These are phyloP conservation scores for Stephanodiscus triporus DNA, from an alignment of 108 stramenopile genomes.

Conservation along the genomic window DNA sequence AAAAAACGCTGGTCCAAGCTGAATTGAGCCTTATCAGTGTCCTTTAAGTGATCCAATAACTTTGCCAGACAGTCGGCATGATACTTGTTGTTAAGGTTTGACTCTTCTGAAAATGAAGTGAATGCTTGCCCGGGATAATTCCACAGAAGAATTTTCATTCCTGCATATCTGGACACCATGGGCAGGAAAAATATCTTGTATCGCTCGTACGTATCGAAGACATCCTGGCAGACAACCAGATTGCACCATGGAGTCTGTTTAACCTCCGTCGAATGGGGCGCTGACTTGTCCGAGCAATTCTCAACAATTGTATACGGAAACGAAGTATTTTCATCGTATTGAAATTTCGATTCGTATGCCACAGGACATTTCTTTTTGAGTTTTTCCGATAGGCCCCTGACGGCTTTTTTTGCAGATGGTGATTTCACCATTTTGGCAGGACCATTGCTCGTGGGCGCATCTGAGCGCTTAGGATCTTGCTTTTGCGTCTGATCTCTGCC, in stretches of 20 bases:
- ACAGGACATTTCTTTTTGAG: conserved; percentile 39
- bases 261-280: neutral
- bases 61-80: conserved; percentile 69
- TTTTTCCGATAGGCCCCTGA: conserved; percentile 6
- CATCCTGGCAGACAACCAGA: conserved; percentile 83
- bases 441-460: neutral
- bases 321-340: conserved; percentile 50
- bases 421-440: conserved; percentile 5
- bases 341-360: conserved; percentile 42
- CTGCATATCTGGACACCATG: conserved; percentile 70
- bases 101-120: conserved; percentile 73
- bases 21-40: conserved; percentile 57
- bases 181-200: conserved; percentile 78
- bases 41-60: conserved; percentile 67
- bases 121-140: conserved; percentile 92
- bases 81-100: conserved; percentile 86
- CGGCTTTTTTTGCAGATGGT: neutral
- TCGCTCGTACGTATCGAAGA: conserved; percentile 86
- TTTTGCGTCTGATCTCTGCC: neutral
- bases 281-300: conserved; percentile 21
- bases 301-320: conserved; percentile 46
- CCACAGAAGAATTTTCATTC: conserved; percentile 82
- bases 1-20: conserved; percentile 65
- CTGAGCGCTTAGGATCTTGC: conserved; percentile 2
- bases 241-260: conserved; percentile 55